Evolutionary conservation across 202 grass and related monocot genomes (phyloP), one percentile per base, ranked within the genome.

Genomic region (Musa balbisiana): DNA sequence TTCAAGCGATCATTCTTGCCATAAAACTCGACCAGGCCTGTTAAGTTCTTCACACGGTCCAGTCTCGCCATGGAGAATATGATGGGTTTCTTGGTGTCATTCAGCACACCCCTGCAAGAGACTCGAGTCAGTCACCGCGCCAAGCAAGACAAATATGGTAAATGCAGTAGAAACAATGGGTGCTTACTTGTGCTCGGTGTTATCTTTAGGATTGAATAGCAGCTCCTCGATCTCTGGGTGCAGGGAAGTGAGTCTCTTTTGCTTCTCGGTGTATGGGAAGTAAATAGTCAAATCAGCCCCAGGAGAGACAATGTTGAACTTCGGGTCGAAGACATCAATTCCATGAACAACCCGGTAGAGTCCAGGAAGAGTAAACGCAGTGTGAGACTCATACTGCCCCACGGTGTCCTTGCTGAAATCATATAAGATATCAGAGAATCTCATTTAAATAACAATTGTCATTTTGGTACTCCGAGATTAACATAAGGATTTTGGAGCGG

Each of bases 61-160:
- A 98, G 91, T 51, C 94, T 89, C 26, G 94, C 94, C 94, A 98
- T 98, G 13, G 94, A 98, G 87, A 98, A 98, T 74, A 98, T 89
- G 63, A 98, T 89, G 43, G 94, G 90, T 79, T 93, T 97, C 81
- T 84, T 98, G 76, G 52, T 89, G 84, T 98, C 91, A 82, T 88
- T 94, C 49, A 98, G 62, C 73, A 94, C 67, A 71, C 89, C 93
- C 86, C 93, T 97, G 81, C 75, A 85, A 17, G 79, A 50, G 13
- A 52, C 52, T 51, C 71, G 80, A 73, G 76, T 73, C 79, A 76
- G 76, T 49, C 29, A 80, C 63, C 24, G 2, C 1, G 19, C 60
- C 13, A 60, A 62, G 2, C 11, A 59, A 11, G 26, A 58, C 14
- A 49, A n/a, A 62, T 24, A 24, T 8, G 15, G 25, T 17, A n/a